These are phyloP conservation scores for Penstemon newberryi DNA, from an alignment of 257 asterid species.

Conservation along the genomic window DNA sequence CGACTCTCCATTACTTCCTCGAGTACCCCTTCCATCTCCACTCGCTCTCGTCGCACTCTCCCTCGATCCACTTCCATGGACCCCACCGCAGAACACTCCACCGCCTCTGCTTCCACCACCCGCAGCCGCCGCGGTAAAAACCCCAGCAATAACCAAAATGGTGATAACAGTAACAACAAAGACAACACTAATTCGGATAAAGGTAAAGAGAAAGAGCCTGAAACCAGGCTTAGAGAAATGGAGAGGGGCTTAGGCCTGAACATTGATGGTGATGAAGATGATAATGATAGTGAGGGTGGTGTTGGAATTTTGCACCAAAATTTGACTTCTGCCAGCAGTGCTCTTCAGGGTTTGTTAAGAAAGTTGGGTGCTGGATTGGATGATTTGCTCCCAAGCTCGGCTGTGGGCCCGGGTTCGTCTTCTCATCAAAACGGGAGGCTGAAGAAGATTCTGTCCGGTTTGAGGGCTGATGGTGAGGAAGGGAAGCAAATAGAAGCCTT, in stretches of 20 bases:
- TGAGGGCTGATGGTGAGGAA: conserved; percentile 98
- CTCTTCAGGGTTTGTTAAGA: conserved; percentile 86
- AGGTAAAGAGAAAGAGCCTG: conserved; percentile 91
- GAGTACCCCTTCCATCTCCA: conserved; percentile 46
- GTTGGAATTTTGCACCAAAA: conserved; percentile 84
- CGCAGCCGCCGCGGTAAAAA: conserved; percentile 86
- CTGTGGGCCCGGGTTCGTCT: conserved; percentile 73
- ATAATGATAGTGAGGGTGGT: conserved; percentile 82
- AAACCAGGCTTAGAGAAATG: conserved; percentile 58
- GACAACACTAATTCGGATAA: conserved; percentile 59
- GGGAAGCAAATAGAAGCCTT: conserved; percentile 95
- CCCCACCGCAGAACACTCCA: conserved; percentile 65
- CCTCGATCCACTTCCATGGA: conserved; percentile 75
- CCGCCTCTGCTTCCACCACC: conserved; percentile 70
- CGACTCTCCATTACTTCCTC: conserved; percentile 58
- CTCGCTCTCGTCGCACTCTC: conserved; percentile 69
- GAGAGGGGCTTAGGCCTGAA: conserved; percentile 75
- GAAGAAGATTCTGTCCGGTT: conserved; percentile 88
- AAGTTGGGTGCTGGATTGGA: conserved; percentile 94
- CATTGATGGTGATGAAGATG: conserved; percentile 82
- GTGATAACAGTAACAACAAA: conserved; percentile 44
- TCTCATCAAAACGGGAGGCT: conserved; percentile 86
- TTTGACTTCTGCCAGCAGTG: conserved; percentile 90
- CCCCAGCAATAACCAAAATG: conserved; percentile 46
- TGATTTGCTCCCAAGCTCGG: conserved; percentile 91